Conservation (phyloP, 352 stramenopile species). For the Phytophthora nicotianae region DNA sequence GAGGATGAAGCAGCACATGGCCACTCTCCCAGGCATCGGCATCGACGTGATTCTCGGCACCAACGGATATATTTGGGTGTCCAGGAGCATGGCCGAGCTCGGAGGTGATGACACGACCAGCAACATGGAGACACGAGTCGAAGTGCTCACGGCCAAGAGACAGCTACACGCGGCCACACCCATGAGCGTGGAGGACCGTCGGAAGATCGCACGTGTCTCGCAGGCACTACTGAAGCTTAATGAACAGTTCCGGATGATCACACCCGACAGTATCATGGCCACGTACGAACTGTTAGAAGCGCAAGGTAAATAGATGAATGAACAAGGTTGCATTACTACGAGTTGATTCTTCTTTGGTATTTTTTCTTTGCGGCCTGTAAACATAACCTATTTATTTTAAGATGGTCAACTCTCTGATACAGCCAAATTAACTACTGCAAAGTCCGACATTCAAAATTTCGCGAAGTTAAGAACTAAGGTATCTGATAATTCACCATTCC, state of each 20-base stretch:
- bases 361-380: no score
- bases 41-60: constrained; percentile 94
- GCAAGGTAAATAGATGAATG: constrained; percentile 24
- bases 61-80: constrained; percentile 97
- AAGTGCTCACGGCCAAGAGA: constrained; percentile 92
- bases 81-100: constrained; percentile 76
- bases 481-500: no score
- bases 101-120: constrained; percentile 52
- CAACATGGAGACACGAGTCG: constrained; percentile 85
- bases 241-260: constrained; percentile 90
- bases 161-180: constrained; percentile 84
- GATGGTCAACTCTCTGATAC: no score
- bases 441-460: no score
- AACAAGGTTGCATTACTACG: constrained; percentile 3
- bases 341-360: not conserved
- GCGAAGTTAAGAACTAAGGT: no score
- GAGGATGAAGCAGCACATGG: constrained; percentile 95
- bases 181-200: constrained; percentile 80
- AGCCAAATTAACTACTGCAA: no score
- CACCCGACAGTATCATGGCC: constrained; percentile 91
- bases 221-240: constrained; percentile 91
- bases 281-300: constrained; percentile 74
- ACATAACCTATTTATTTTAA: no score
- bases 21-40: constrained; percentile 74
- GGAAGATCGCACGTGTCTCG: constrained; percentile 86